Evolutionary conservation across 1,284 basidiomycete species (phyloP).

Genomic region (Tylopilus microsporus): DNA sequence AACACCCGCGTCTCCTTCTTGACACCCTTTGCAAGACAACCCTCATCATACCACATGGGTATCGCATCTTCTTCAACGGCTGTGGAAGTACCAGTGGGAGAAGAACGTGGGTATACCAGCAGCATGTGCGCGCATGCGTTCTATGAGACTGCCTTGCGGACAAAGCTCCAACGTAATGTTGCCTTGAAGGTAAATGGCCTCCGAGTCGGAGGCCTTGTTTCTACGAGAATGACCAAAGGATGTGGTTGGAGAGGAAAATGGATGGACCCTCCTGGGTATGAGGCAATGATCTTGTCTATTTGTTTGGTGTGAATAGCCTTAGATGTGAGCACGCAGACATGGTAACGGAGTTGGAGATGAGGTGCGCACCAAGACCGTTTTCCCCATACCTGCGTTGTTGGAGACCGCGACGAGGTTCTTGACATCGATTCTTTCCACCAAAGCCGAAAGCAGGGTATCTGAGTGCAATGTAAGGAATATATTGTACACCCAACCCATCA

Average conservation of each 20-base stretch:
- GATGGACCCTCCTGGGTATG: conserved; percentile 78
- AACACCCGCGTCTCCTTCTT: conserved; percentile 79
- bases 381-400: conserved; percentile 82
- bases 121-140: conserved; percentile 86
- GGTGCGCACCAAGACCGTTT: conserved; percentile 71
- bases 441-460: conserved; percentile 84
- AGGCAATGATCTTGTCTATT: conserved; percentile 80
- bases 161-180: conserved; percentile 82
- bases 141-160: conserved; percentile 88
- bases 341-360: neutral
- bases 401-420: conserved; percentile 77
- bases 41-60: conserved; percentile 69
- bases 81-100: conserved; percentile 87
- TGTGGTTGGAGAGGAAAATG: neutral
- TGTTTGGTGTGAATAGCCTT: conserved; percentile 72
- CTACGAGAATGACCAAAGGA: conserved; percentile 34
- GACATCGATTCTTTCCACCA: conserved; percentile 70
- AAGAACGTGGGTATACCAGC: conserved; percentile 96
- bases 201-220: conserved; percentile 63
- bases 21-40: conserved; percentile 62
- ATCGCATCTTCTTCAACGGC: conserved; percentile 76
- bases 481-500: neutral
- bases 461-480: neutral
- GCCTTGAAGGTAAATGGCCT: conserved; percentile 74
- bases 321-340: neutral